Conservation (phyloP, 2,329 filamentous ascomycete species). For the Xylariaceae sp. region DNA sequence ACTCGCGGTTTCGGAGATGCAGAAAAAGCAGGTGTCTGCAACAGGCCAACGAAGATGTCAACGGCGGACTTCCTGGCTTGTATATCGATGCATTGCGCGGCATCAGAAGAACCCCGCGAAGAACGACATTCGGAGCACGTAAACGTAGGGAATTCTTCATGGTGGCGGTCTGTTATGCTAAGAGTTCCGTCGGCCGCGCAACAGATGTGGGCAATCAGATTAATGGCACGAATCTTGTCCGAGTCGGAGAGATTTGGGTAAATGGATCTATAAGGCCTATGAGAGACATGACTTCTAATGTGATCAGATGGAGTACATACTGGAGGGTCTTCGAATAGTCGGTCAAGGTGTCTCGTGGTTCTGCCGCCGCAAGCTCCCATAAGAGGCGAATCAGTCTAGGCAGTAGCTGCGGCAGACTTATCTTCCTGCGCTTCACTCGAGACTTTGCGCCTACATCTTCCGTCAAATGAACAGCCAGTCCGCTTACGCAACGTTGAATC, state of each 20-base stretch:
- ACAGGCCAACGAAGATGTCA: constrained; percentile 42
- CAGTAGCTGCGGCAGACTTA: constrained; percentile 23
- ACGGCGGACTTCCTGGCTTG: constrained; percentile 38
- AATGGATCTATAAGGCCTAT: constrained; percentile 34
- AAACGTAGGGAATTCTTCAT: constrained; percentile 8
- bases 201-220: constrained; percentile 50
- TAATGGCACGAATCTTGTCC: constrained; percentile 48
- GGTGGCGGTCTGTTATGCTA: constrained; percentile 12
- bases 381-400: constrained; percentile 23
- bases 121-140: constrained; percentile 26
- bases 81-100: constrained; percentile 20
- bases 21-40: constrained; percentile 42
- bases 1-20: constrained; percentile 59
- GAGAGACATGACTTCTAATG: constrained; percentile 4
- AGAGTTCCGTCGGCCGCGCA: constrained; percentile 51
- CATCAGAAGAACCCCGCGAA: constrained; percentile 1
- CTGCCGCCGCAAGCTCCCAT: constrained; percentile 29
- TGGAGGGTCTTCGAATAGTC: constrained; percentile 37
- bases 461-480: constrained; percentile 18
- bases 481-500: constrained; percentile 24
- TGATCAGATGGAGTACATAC: constrained; percentile 38
- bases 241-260: constrained; percentile 45
- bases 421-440: constrained; percentile 32
- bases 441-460: constrained; percentile 18
- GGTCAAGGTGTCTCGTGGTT: constrained; percentile 25